phyloP scores from a whole-genome alignment of 2,329 filamentous ascomycete genomes.

The Fusarium kyushuense region DNA sequence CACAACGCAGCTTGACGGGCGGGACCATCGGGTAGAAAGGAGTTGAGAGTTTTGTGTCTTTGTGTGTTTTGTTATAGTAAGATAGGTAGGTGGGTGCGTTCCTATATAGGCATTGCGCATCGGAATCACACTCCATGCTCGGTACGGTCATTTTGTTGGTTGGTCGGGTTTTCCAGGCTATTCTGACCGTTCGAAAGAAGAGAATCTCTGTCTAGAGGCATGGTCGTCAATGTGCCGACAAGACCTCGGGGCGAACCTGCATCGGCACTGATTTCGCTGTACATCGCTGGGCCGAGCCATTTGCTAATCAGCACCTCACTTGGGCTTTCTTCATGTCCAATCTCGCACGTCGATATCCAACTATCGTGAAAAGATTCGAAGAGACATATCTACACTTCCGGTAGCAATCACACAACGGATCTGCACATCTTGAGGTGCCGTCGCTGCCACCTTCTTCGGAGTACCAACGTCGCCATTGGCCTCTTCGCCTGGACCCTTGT shows the following conservation, averaged over 20 bases:
- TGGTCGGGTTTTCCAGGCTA: background rate
- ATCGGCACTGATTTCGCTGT: background rate
- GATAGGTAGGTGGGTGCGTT: background rate
- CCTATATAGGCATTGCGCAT: constrained; percentile 1
- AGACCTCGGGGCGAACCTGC: background rate
- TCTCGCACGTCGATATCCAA: constrained; percentile 33
- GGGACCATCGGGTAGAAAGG: constrained; percentile 34
- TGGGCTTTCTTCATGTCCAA: constrained; percentile 30
- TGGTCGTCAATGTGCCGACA: background rate
- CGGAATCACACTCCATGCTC: background rate
- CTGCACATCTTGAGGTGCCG: constrained; percentile 62
- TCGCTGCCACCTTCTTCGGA: constrained; percentile 32
- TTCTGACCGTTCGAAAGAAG: constrained; percentile 24
- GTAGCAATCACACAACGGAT: constrained; percentile 90
- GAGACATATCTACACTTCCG: constrained; percentile 72
- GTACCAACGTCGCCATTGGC: constrained; percentile 41
- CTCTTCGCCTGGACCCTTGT: constrained; percentile 25
- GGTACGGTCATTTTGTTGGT: constrained; percentile 7
- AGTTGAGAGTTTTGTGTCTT: constrained; percentile 23
- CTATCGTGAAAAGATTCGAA: constrained; percentile 77
- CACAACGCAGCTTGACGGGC: constrained; percentile 30
- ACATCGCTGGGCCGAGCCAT: background rate
- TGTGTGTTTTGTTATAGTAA: constrained; percentile 33
- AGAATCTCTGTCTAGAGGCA: constrained; percentile 12
- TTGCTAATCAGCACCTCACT: background rate